Conservation (phyloP, 2,329 filamentous ascomycete genomes). For the Trichoderma afroharzianum region DNA sequence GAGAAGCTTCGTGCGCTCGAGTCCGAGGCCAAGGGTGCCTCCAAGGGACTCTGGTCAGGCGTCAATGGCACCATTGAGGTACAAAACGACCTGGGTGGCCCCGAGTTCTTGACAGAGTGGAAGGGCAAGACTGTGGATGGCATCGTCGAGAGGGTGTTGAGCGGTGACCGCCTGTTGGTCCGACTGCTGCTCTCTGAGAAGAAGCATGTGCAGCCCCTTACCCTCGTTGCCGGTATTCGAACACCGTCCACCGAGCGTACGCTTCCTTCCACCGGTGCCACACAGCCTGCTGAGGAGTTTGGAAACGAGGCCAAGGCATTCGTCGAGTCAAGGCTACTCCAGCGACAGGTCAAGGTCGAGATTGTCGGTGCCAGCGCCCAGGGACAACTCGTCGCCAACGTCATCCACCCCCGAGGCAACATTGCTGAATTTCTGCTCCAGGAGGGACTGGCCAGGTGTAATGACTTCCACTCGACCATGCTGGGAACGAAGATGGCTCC, state of each 20-base stretch:
- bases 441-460: constrained; percentile 85
- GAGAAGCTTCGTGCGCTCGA: constrained; percentile 77
- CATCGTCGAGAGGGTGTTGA: constrained; percentile 86
- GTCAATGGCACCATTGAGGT: constrained; percentile 67
- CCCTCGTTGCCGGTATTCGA: constrained; percentile 83
- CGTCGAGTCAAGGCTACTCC: constrained; percentile 80
- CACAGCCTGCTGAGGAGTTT: constrained; percentile 81
- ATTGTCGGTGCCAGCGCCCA: constrained; percentile 86
- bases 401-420: constrained; percentile 86
- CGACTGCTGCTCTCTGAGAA: constrained; percentile 76
- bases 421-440: constrained; percentile 89
- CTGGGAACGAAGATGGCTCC: constrained; percentile 83
- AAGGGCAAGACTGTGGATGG: constrained; percentile 83
- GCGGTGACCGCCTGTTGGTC: constrained; percentile 83
- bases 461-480: constrained; percentile 92
- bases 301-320: constrained; percentile 87
- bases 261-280: constrained; percentile 71
- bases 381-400: constrained; percentile 81
- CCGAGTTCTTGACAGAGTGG: constrained; percentile 76
- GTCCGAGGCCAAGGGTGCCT: constrained; percentile 70
- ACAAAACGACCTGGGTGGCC: constrained; percentile 74
- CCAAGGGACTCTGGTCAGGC: constrained; percentile 76
- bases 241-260: constrained; percentile 85
- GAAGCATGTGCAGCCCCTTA: constrained; percentile 84
- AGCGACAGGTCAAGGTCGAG: constrained; percentile 78